A percentile compares a stretch with the other conserved stretches of the same genome.
These are phyloP conservation scores for Pseudogymnoascus verrucosus DNA, from an alignment of 2,329 filamentous ascomycete species.

Conservation along the genomic window DNA sequence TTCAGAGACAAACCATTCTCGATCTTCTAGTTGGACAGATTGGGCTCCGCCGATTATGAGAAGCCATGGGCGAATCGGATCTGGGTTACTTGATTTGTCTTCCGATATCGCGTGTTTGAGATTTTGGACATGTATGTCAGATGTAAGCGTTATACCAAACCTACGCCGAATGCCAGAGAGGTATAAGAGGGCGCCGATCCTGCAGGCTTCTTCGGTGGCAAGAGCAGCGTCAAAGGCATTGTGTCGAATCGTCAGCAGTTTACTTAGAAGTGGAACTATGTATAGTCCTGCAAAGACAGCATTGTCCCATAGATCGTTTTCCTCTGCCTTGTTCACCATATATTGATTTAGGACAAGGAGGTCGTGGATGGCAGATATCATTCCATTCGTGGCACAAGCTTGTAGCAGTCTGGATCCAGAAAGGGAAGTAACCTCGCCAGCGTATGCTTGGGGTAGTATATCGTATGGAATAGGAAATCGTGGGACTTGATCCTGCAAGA, in stretches of 20 bases:
- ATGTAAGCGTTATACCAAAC: constrained; percentile 9
- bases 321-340: neutral
- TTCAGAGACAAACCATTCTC: constrained; percentile 9
- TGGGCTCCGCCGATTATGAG: constrained; percentile 10
- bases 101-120: constrained; percentile 2
- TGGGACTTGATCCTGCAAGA: constrained; percentile 10
- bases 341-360: constrained; percentile 10
- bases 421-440: neutral
- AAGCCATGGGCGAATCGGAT: constrained; percentile 8
- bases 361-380: neutral
- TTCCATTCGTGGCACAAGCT: neutral
- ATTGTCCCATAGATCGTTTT: constrained; percentile 10
- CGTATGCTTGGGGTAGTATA: constrained; percentile 1
- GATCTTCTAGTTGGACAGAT: neutral
- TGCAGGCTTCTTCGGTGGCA: neutral
- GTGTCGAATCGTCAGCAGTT: constrained; percentile 7
- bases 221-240: neutral
- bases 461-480: constrained; percentile 12
- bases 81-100: neutral
- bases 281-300: constrained; percentile 12
- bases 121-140: constrained; percentile 7
- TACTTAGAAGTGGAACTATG: constrained; percentile 11
- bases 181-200: constrained; percentile 10
- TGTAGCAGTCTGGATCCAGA: neutral
- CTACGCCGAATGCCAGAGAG: constrained; percentile 8